These are phyloP conservation scores for Mycosphaerella sp. DNA, from an alignment of 2,329 filamentous ascomycete species.

Conservation along the genomic window DNA sequence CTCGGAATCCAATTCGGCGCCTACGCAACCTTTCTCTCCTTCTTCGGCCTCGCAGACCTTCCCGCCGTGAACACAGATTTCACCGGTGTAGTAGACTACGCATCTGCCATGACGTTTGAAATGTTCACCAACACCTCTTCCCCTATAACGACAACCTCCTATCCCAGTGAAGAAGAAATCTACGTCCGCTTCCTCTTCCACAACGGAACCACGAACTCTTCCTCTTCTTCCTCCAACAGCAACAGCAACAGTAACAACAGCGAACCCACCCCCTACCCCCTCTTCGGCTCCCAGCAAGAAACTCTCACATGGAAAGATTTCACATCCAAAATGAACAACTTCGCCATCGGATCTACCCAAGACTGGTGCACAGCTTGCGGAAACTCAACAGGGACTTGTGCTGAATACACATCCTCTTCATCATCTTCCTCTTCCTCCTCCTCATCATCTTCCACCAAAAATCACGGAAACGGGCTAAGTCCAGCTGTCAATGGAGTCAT, in stretches of 20 bases:
- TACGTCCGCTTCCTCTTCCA: conserved; percentile 58
- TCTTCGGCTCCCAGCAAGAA: conserved; percentile 53
- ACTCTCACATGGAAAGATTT: conserved; percentile 66
- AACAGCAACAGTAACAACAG: too few relatives aligned
- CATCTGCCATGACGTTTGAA: conserved; percentile 75
- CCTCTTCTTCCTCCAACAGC: too few relatives aligned
- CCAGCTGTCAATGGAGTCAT: conserved; percentile 75
- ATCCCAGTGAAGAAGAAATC: conserved; percentile 42
- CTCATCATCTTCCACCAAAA: too few relatives aligned
- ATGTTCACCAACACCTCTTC: conserved; percentile 49
- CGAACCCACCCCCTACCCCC: conserved; percentile 50
- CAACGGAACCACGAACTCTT: conserved; percentile 52
- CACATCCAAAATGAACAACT: conserved; percentile 54
- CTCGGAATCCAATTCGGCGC: conserved; percentile 55
- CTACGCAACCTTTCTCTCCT: conserved; percentile 56
- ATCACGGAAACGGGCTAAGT: conserved; percentile 49
- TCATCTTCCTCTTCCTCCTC: neutral
- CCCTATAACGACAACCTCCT: conserved; percentile 38
- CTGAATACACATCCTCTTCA: conserved; percentile 34
- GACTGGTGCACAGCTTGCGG: conserved; percentile 73
- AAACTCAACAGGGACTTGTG: conserved; percentile 63
- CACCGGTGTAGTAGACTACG: conserved; percentile 74
- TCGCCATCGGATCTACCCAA: conserved; percentile 58
- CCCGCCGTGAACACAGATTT: conserved; percentile 54
- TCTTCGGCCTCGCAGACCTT: conserved; percentile 55